Percentiles rank a stretch among this genome's conserved stretches.
phyloP scores from a whole-genome alignment of 208 protist species.

The Crithidia expoeki region DNA sequence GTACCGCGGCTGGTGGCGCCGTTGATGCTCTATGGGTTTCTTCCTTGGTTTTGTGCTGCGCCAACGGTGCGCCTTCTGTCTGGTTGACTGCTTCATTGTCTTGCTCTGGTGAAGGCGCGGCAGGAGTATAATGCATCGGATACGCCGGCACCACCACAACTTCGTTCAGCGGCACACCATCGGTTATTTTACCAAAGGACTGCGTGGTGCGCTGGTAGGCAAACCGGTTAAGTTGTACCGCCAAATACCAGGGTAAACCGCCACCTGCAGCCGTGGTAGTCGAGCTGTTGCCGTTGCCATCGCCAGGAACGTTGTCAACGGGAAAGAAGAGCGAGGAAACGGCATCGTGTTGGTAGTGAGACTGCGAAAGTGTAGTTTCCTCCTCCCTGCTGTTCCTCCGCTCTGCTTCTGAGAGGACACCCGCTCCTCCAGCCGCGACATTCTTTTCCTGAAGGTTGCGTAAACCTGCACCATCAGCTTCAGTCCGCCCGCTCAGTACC shows the following conservation, averaged over 20 bases:
- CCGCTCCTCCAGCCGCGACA: too few species aligned
- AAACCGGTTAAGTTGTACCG: slow-evolving; percentile 71
- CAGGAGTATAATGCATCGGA: neutral
- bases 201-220: slow-evolving; percentile 40
- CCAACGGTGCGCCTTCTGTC: too few species aligned
- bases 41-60: neutral
- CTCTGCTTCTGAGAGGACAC: too few species aligned
- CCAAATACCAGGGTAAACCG: slow-evolving; percentile 57
- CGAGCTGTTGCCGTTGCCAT: neutral
- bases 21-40: neutral
- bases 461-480: too few species aligned
- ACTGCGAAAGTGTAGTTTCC: too few species aligned
- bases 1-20: neutral
- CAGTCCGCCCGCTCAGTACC: too few species aligned
- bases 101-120: neutral
- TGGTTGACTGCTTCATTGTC: too few species aligned
- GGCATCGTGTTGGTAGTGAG: too few species aligned
- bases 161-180: slow-evolving; percentile 61
- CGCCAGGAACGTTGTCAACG: too few species aligned
- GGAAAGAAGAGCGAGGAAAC: too few species aligned
- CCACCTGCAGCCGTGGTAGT: slow-evolving; percentile 8
- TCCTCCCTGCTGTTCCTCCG: too few species aligned
- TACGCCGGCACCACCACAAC: slow-evolving; percentile 44
- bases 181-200: slow-evolving; percentile 54
- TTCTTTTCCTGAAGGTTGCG: too few species aligned